Conservation (phyloP, 176 grass and related monocot species). For the Rhynchospora breviuscula region DNA sequence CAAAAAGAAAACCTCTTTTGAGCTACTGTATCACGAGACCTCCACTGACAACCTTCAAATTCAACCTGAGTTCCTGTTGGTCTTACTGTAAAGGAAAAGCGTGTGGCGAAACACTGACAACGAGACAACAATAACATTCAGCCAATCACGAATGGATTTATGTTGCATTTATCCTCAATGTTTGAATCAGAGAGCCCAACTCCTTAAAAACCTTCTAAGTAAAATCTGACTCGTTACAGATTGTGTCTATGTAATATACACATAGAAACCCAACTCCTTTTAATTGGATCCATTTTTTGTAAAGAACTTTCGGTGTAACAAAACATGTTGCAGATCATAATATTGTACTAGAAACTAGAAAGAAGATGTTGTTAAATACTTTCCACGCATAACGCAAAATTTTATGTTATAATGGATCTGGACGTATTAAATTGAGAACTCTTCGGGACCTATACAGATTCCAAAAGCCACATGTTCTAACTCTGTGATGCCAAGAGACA, state of each 20-base stretch:
- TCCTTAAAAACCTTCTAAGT: background rate
- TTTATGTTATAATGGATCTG: background rate
- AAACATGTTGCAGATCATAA: background rate
- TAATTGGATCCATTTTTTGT: background rate
- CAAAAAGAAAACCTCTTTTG: slow-evolving; percentile 24
- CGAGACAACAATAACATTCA: background rate
- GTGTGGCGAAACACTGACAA: background rate
- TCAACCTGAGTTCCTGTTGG: background rate
- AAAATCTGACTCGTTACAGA: background rate
- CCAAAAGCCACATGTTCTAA: slow-evolving; percentile 9
- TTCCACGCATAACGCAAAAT: background rate
- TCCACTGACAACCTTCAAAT: slow-evolving; percentile 12
- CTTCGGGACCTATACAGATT: slow-evolving; percentile 8
- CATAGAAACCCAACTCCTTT: background rate
- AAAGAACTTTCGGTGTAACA: background rate
- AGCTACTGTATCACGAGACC: slow-evolving; percentile 27
- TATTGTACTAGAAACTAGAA: background rate
- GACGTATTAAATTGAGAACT: slow-evolving; percentile 1
- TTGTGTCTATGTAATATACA: background rate
- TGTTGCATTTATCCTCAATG: background rate
- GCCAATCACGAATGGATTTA: background rate
- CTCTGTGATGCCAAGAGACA: slow-evolving; percentile 9
- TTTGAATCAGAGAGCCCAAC: background rate
- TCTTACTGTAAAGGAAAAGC: background rate
- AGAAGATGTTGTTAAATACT: background rate